Percentiles rank a stretch among this genome's conserved stretches.
These are phyloP conservation scores for Hagleromyces aurorensis DNA, from an alignment of 805 yeast genomes.

Conservation along the genomic window DNA sequence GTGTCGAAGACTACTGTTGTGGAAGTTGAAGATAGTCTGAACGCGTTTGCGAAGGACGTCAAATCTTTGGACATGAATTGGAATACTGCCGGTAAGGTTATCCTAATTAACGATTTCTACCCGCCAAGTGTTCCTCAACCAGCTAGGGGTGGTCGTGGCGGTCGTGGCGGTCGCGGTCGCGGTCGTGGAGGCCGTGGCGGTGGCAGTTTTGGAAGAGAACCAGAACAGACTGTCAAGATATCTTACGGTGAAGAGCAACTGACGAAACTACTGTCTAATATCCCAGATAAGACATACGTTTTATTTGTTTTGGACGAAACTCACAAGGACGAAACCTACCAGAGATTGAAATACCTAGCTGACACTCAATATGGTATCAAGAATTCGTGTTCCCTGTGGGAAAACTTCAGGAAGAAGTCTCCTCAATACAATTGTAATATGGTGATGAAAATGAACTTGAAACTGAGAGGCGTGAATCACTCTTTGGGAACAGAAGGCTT, in stretches of 20 bases:
- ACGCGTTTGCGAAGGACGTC: conserved; percentile 10
- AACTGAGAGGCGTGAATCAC: conserved; percentile 17
- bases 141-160: conserved; percentile 13
- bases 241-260: conserved; percentile 14
- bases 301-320: conserved; percentile 11
- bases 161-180: conserved; percentile 13
- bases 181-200: conserved; percentile 12
- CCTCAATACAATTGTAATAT: conserved; percentile 17
- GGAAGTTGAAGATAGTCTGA: conserved; percentile 8
- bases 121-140: conserved; percentile 9
- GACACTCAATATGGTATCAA: conserved; percentile 18
- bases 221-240: conserved; percentile 5
- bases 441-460: conserved; percentile 21
- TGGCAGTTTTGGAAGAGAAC: conserved; percentile 6
- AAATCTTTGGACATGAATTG: conserved; percentile 15
- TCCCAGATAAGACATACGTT: conserved; percentile 15
- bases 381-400: conserved; percentile 18
- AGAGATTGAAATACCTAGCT: conserved; percentile 17
- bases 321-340: conserved; percentile 11
- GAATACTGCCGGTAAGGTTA: conserved; percentile 9
- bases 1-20: conserved; percentile 10
- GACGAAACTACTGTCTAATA: conserved; percentile 6
- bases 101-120: conserved; percentile 12
- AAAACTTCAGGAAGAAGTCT: conserved; percentile 15
- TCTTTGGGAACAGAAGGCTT: conserved; percentile 8